Evolutionary conservation across 148 eudicot genomes (phyloP), one percentile per base, ranked within the genome.

Genomic region (Rhododendron vialii): DNA sequence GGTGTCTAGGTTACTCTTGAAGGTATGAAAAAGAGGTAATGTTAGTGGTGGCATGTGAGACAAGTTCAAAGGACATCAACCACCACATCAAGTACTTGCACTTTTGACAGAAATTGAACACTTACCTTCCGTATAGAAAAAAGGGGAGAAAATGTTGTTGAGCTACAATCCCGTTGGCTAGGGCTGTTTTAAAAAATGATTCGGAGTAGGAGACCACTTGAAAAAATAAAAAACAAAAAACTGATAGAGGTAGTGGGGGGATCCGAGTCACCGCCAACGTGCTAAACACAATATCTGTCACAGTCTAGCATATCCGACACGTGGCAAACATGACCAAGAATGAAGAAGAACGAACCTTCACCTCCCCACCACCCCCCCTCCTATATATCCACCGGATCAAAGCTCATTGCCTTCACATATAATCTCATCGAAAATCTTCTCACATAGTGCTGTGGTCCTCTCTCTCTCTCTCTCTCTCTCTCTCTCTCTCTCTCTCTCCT

Each of bases 61-160:
- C 7, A 41, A 41, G 8, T 0, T 7, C 45, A 41, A 0, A 41
- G 0, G 0, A 7, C 0, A 41, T 6, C 7, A 41, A 41, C 45
- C 1, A 6, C 8, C 8, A 5, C 45, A 41, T 0, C 0, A 41
- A 41, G 0, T 5, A 41, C 0, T 41, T 41, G 1, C 7, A 0
- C 38, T 36, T 41, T 6, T 0, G 1, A 5, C 0, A 0, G 5
- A 7, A 6, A 41, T 41, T 5, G 7, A 5, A 41, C 45, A 41
- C 45, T 5, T 7, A 41, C 1, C 45, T 41, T 6, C 1, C 7
- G 45, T 5, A 6, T 0, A 41, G 43, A 5, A 41, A 41, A 41
- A 41, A 0, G 7, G 0, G 0, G 7, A 41, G 45, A 0, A 41
- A 41, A 1, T 41, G 8, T 41, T 41, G 8, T 41, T 5, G 45